Evolutionary conservation across 2,329 filamentous ascomycete genomes (phyloP).

Genomic region (Ceratocystiopsis sp.): DNA sequence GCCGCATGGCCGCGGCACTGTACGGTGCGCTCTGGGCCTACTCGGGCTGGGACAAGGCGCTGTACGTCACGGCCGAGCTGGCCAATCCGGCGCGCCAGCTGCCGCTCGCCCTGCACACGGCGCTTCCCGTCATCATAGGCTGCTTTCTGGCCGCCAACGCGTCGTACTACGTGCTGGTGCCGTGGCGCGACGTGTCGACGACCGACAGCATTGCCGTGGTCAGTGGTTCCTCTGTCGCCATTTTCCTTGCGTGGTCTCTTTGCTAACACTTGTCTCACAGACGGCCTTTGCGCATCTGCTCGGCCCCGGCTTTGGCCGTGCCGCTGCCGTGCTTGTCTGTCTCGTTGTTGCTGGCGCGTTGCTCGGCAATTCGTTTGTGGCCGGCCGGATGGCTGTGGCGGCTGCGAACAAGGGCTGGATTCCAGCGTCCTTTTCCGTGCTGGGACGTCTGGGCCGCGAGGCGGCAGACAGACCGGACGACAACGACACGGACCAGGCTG

Average conservation of each 20-base stretch:
- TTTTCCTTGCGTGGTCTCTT: neutral
- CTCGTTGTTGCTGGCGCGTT: constrained; percentile 45
- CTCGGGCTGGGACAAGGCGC: constrained; percentile 49
- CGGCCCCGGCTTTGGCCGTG: constrained; percentile 33
- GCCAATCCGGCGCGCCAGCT: constrained; percentile 33
- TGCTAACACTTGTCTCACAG: constrained; percentile 13
- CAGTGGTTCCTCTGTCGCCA: constrained; percentile 13
- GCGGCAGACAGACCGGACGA: constrained; percentile 2
- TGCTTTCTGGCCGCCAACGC: constrained; percentile 44
- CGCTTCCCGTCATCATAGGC: constrained; percentile 39
- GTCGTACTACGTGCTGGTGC: constrained; percentile 44
- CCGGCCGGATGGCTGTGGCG: constrained; percentile 42
- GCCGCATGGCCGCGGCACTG: constrained; percentile 41
- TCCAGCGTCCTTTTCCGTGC: constrained; percentile 24
- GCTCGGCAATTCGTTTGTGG: constrained; percentile 45
- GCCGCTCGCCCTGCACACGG: constrained; percentile 43
- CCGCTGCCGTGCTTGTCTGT: constrained; percentile 38
- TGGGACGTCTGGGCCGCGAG: constrained; percentile 25
- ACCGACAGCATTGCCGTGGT: constrained; percentile 48
- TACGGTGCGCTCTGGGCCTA: constrained; percentile 49
- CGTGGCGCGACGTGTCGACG: constrained; percentile 38
- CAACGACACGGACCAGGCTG: neutral
- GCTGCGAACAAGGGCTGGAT: constrained; percentile 37
- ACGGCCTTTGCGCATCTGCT: constrained; percentile 38
- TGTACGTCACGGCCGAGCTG: constrained; percentile 38